These are phyloP conservation scores for Suillus brevipes DNA, from an alignment of 768 basidiomycete species.

Conservation along the genomic window DNA sequence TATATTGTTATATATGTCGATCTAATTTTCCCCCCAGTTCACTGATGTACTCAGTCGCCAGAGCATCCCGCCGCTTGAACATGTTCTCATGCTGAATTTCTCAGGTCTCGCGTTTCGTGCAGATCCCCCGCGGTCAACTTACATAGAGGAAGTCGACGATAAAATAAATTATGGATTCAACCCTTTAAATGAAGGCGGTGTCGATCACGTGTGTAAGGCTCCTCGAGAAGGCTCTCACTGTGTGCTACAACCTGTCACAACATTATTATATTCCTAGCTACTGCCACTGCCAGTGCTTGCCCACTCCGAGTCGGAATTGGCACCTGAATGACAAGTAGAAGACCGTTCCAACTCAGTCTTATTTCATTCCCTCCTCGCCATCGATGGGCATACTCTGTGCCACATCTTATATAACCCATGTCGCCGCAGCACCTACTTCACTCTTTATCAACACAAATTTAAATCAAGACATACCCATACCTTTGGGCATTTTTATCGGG, in stretches of 20 bases:
- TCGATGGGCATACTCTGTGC: constrained; percentile 4
- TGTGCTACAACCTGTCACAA: neutral
- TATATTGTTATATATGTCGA: too few species aligned
- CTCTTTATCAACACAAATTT: constrained; percentile 4
- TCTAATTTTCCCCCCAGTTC: too few species aligned
- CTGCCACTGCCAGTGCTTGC: neutral
- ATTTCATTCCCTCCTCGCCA: neutral
- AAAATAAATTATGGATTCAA: neutral
- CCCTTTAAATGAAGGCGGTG: neutral
- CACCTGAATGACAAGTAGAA: constrained; percentile 10
- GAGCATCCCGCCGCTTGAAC: constrained; percentile 80
- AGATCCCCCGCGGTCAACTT: neutral
- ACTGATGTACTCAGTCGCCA: constrained; percentile 51
- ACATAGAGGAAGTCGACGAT: neutral
- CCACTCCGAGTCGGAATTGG: neutral
- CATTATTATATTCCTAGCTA: constrained; percentile 1
- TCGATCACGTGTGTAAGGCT: neutral
- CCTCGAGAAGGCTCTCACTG: too few species aligned
- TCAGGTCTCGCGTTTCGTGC: neutral
- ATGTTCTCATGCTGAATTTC: constrained; percentile 67
- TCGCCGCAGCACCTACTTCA: constrained; percentile 1
- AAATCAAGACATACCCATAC: constrained; percentile 37
- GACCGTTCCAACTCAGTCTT: neutral
- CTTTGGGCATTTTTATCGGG: constrained; percentile 54
- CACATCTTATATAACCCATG: neutral